Evolutionary conservation across 768 basidiomycete genomes (phyloP).

Genomic region (Boletus sensibilis): DNA sequence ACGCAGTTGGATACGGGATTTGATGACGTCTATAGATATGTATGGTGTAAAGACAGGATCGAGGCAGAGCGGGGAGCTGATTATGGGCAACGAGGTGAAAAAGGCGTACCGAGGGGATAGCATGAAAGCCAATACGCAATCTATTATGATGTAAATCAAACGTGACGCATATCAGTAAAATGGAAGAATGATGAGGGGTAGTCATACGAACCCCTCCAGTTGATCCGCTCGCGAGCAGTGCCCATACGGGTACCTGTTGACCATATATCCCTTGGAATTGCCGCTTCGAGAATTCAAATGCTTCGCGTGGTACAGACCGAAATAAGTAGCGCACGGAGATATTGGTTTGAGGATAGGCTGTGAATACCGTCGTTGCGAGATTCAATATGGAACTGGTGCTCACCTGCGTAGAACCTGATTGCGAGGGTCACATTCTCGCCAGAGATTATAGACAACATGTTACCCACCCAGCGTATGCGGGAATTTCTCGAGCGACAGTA

Average conservation of each 20-base stretch:
- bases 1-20: slow-evolving; percentile 85
- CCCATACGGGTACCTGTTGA: slow-evolving; percentile 76
- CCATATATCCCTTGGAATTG: slow-evolving; percentile 65
- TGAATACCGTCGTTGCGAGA: background rate
- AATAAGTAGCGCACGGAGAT: background rate
- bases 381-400: background rate
- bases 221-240: slow-evolving; percentile 77
- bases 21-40: slow-evolving; percentile 70
- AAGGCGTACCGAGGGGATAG: slow-evolving; percentile 71
- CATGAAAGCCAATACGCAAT: slow-evolving; percentile 79
- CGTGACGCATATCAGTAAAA: background rate
- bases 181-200: background rate
- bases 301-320: slow-evolving; percentile 32
- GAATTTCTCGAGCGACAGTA: slow-evolving; percentile 90
- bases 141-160: slow-evolving; percentile 1
- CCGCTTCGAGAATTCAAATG: slow-evolving; percentile 89
- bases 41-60: background rate
- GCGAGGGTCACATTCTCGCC: background rate
- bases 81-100: background rate
- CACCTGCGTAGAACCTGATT: slow-evolving; percentile 67
- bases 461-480: slow-evolving; percentile 82
- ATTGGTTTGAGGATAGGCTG: background rate
- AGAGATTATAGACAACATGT: background rate
- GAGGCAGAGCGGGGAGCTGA: background rate
- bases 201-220: slow-evolving; percentile 67